A percentile compares a stretch with the other conserved stretches of the same genome.
Evolutionary conservation across 176 grass and related monocot species (phyloP).

Genomic region (Stipa capillata): DNA sequence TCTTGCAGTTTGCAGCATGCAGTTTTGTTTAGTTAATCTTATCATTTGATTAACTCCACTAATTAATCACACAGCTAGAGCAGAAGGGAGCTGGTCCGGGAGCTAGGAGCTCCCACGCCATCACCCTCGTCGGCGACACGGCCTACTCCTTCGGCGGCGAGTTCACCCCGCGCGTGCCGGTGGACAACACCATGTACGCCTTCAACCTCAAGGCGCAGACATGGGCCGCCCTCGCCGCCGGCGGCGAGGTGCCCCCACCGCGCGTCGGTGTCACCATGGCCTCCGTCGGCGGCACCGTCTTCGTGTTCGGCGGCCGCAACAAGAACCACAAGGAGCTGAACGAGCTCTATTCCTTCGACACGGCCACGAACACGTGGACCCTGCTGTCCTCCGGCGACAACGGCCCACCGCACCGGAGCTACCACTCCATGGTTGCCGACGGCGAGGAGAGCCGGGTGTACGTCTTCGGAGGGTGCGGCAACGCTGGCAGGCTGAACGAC

Average conservation of each 20-base stretch:
- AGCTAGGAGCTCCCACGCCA: conserved; percentile 77
- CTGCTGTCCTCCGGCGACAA: conserved; percentile 47
- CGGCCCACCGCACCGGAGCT: conserved; percentile 67
- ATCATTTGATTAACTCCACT: neutral
- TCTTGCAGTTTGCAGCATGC: neutral
- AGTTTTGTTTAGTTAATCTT: neutral
- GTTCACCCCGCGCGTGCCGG: conserved; percentile 73
- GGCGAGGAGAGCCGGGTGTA: conserved; percentile 27
- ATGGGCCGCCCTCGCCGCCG: conserved; percentile 46
- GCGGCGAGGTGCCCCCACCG: conserved; percentile 61
- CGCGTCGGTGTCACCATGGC: conserved; percentile 80
- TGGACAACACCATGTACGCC: conserved; percentile 80
- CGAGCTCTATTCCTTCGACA: conserved; percentile 77
- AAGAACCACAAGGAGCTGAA: conserved; percentile 72
- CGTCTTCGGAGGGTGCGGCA: conserved; percentile 73
- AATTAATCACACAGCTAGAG: conserved; percentile 29
- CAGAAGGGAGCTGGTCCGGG: conserved; percentile 63
- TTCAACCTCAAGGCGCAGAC: conserved; percentile 52
- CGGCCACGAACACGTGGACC: conserved; percentile 36
- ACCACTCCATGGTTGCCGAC: conserved; percentile 75
- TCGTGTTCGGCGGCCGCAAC: conserved; percentile 70
- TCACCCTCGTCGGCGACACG: conserved; percentile 50
- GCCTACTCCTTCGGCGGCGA: conserved; percentile 86
- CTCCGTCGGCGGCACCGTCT: conserved; percentile 45
- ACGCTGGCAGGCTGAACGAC: conserved; percentile 70